A percentile compares a stretch with the other conserved stretches of the same genome.
These are phyloP conservation scores for Rhizophora mangle DNA, from an alignment of 345 rosid species.

Conservation along the genomic window DNA sequence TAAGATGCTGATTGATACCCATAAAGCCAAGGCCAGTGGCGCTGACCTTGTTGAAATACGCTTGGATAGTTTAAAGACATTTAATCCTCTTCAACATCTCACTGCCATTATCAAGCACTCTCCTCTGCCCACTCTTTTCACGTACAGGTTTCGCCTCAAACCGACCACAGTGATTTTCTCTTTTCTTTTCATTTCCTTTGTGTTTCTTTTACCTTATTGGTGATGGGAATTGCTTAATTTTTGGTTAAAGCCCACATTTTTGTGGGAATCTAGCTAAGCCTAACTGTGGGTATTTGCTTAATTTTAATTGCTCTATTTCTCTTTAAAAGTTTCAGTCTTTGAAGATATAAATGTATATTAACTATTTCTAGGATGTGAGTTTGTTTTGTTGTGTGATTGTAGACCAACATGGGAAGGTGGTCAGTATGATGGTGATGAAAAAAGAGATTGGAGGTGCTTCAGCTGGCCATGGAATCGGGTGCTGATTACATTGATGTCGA, in stretches of 20 bases:
- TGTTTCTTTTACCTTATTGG: no score
- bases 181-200: no score
- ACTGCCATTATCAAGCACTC: slow-evolving; percentile 47
- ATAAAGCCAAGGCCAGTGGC: slow-evolving; percentile 56
- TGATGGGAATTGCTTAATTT: no score
- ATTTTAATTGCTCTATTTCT: no score
- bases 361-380: no score
- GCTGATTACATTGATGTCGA: slow-evolving; percentile 94
- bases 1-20: slow-evolving; percentile 45
- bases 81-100: slow-evolving; percentile 47
- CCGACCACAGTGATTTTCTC: no score
- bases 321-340: no score
- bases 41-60: slow-evolving; percentile 91
- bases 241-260: no score
- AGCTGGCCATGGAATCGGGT: slow-evolving; percentile 82
- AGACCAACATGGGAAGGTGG: slow-evolving; percentile 98
- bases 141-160: slow-evolving; percentile 58
- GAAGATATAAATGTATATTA: no score
- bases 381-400: neutral
- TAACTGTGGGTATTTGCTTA: no score
- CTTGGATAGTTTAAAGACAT: slow-evolving; percentile 57
- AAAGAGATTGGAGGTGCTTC: slow-evolving; percentile 55
- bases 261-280: no score
- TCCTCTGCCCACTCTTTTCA: slow-evolving; percentile 78
- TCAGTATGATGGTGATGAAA: slow-evolving; percentile 80